Percentiles rank a stretch among this genome's conserved stretches.
phyloP scores from a whole-genome alignment of 768 basidiomycete species.

The Exsudoporus frostii region DNA sequence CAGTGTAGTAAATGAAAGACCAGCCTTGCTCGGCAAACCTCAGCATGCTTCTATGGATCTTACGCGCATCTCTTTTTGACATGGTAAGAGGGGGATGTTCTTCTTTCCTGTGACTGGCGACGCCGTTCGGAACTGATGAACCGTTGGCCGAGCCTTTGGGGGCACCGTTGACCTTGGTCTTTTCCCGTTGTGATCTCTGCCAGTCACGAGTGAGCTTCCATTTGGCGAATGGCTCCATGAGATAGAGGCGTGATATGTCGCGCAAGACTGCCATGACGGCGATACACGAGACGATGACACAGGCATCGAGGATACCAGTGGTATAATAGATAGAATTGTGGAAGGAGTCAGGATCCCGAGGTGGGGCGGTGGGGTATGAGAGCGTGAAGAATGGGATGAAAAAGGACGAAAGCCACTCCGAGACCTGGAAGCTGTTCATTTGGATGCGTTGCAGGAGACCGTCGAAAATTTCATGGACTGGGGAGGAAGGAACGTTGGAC shows the following conservation, averaged over 20 bases:
- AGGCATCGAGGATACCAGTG: constrained; percentile 75
- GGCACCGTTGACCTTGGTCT: constrained; percentile 22
- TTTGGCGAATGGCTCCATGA: constrained; percentile 79
- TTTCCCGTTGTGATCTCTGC: constrained; percentile 20
- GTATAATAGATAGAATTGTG: constrained; percentile 65
- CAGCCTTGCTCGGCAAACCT: constrained; percentile 97
- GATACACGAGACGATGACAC: constrained; percentile 77
- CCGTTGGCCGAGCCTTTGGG: constrained; percentile 26
- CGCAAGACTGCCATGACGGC: constrained; percentile 84
- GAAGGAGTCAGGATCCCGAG: constrained; percentile 67
- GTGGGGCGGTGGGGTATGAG: constrained; percentile 61
- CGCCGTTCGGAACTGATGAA: constrained; percentile 29
- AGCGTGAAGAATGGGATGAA: constrained; percentile 69
- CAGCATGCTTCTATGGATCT: constrained; percentile 66
- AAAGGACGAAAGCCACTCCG: constrained; percentile 48
- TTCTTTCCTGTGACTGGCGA: constrained; percentile 26
- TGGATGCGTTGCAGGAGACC: constrained; percentile 25
- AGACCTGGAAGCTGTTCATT: constrained; percentile 37
- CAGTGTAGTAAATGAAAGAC: constrained; percentile 75
- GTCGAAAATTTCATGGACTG: constrained; percentile 37
- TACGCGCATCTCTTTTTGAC: constrained; percentile 49
- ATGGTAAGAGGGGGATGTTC: constrained; percentile 15
- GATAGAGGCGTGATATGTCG: constrained; percentile 66
- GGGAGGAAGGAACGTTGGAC: constrained; percentile 11
- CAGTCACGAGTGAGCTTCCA: constrained; percentile 68